A percentile compares a stretch with the other conserved stretches of the same genome.
Conservation (phyloP, 768 basidiomycete species). For the Mycena galopus region DNA sequence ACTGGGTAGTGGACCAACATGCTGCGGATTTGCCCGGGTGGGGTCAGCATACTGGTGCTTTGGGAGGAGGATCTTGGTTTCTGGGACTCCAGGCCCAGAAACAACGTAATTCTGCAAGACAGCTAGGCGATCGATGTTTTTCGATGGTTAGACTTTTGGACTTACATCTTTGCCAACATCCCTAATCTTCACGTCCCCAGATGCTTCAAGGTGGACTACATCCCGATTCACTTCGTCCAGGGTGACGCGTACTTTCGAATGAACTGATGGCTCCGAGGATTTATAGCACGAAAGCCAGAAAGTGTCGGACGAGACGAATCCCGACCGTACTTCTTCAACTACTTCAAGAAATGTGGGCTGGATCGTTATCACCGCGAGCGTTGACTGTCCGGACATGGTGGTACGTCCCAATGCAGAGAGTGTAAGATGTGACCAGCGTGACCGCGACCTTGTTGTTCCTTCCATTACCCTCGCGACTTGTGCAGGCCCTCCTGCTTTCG, state of each 20-base stretch:
- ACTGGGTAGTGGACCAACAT: constrained; percentile 45
- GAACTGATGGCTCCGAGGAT: constrained; percentile 64
- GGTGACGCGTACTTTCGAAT: constrained; percentile 70
- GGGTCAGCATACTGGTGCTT: constrained; percentile 63
- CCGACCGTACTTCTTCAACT: constrained; percentile 73
- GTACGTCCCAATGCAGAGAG: background rate
- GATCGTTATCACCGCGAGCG: constrained; percentile 66
- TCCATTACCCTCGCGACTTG: background rate
- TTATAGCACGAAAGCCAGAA: constrained; percentile 86
- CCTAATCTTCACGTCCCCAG: constrained; percentile 62
- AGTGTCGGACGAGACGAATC: constrained; percentile 66
- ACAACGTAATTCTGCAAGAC: constrained; percentile 54
- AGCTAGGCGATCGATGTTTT: constrained; percentile 43
- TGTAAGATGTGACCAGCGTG: background rate
- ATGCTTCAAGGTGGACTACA: constrained; percentile 57
- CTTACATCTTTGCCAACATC: constrained; percentile 39
- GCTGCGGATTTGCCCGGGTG: constrained; percentile 56
- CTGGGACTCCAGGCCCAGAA: constrained; percentile 58
- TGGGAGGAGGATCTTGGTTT: constrained; percentile 64
- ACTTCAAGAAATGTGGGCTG: constrained; percentile 74
- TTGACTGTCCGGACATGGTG: constrained; percentile 21
- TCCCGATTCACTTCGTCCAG: constrained; percentile 68
- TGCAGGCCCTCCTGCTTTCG: background rate
- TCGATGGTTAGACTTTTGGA: background rate
- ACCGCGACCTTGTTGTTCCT: background rate